These are phyloP conservation scores for Serendipita sp. DNA, from an alignment of 768 basidiomycete species.

Conservation along the genomic window DNA sequence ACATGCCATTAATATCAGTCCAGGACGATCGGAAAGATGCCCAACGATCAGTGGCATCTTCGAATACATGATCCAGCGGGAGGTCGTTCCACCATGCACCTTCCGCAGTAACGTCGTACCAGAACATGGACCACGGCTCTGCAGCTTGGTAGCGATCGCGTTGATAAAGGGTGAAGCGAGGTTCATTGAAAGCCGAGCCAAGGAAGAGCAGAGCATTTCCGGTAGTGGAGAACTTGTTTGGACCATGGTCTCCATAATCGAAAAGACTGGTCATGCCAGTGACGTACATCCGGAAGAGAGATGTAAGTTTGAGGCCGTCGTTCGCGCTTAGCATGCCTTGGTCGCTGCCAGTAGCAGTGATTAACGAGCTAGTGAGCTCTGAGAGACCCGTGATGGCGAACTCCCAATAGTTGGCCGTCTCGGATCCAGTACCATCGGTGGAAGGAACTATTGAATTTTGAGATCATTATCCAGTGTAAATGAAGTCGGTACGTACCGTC, in stretches of 20 bases:
- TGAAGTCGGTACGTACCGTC: slow-evolving; percentile 11
- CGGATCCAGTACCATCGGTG: slow-evolving; percentile 78
- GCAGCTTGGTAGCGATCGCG: slow-evolving; percentile 40
- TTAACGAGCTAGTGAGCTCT: slow-evolving; percentile 70
- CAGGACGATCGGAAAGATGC: slow-evolving; percentile 25
- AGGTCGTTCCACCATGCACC: slow-evolving; percentile 30
- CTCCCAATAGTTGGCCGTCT: slow-evolving; percentile 91
- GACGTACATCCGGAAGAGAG: slow-evolving; percentile 65
- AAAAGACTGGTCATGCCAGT: slow-evolving; percentile 22
- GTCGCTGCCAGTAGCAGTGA: slow-evolving; percentile 58
- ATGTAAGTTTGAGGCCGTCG: slow-evolving; percentile 53
- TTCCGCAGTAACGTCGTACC: slow-evolving; percentile 25
- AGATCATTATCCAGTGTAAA: neutral
- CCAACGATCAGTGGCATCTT: slow-evolving; percentile 21
- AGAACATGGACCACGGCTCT: slow-evolving; percentile 26
- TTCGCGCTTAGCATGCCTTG: slow-evolving; percentile 58
- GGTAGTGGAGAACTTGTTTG: slow-evolving; percentile 30
- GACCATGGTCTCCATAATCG: slow-evolving; percentile 23
- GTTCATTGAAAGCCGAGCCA: slow-evolving; percentile 21
- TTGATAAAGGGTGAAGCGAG: slow-evolving; percentile 28
- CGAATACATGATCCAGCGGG: slow-evolving; percentile 26
- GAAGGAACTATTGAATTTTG: slow-evolving; percentile 24
- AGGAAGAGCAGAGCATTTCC: slow-evolving; percentile 29
- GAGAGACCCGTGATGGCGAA: slow-evolving; percentile 85
- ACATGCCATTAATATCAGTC: slow-evolving; percentile 25